Percentiles rank a stretch among this genome's conserved stretches.
phyloP scores from a whole-genome alignment of 768 basidiomycete species.

The Mycena belliarum region DNA sequence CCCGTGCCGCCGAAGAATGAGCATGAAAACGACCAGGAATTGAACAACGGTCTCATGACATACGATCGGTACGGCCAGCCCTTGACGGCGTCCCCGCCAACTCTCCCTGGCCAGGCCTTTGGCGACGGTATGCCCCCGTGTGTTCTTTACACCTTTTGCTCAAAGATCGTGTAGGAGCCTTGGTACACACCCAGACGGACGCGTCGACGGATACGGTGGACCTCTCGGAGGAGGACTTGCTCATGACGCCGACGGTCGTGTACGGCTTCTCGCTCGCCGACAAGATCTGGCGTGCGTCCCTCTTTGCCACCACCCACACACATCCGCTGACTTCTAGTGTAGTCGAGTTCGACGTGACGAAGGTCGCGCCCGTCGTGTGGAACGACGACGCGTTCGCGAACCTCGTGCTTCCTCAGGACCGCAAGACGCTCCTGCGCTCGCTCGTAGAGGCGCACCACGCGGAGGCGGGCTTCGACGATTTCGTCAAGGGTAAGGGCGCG shows the following conservation, averaged over 20 bases:
- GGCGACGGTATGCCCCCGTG: not conserved
- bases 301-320: not conserved
- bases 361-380: constrained; percentile 55
- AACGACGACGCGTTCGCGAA: constrained; percentile 59
- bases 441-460: constrained; percentile 60
- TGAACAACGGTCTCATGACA: no score
- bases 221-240: constrained; percentile 48
- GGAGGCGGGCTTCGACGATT: constrained; percentile 56
- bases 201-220: constrained; percentile 29
- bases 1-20: constrained; percentile 32
- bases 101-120: constrained; percentile 2
- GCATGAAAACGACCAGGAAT: not conserved
- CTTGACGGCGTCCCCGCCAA: constrained; percentile 5
- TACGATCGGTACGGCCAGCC: constrained; percentile 31
- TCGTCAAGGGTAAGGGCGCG: constrained; percentile 67
- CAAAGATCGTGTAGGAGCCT: constrained; percentile 18
- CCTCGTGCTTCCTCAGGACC: constrained; percentile 54
- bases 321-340: not conserved
- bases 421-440: constrained; percentile 56
- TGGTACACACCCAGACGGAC: constrained; percentile 24
- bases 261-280: constrained; percentile 64
- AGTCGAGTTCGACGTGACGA: constrained; percentile 65
- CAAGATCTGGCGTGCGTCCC: constrained; percentile 55
- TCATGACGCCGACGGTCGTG: constrained; percentile 56
- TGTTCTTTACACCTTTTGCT: not conserved